A percentile compares a stretch with the other conserved stretches of the same genome.
These are phyloP conservation scores for Penicillium aurantiogriseum DNA, from an alignment of 2,329 filamentous ascomycete species.

Conservation along the genomic window DNA sequence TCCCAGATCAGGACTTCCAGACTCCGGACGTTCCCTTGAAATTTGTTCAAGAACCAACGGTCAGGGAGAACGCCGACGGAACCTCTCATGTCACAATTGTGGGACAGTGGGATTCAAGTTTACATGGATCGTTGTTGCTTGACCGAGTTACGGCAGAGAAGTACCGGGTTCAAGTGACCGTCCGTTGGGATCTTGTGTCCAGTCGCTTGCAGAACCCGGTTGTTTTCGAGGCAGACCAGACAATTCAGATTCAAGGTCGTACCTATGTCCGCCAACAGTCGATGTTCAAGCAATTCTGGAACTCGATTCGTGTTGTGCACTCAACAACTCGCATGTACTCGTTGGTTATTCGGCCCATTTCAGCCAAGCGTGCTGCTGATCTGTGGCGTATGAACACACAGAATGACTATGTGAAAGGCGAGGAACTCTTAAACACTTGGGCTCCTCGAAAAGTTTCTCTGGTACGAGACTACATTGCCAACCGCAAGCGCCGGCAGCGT, in stretches of 20 bases:
- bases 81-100: constrained; percentile 80
- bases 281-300: constrained; percentile 84
- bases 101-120: constrained; percentile 96
- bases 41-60: constrained; percentile 71
- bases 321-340: constrained; percentile 86
- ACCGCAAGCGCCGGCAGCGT: constrained; percentile 70
- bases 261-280: constrained; percentile 82
- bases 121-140: constrained; percentile 88
- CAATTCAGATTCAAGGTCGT: constrained; percentile 78
- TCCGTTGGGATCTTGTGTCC: constrained; percentile 83
- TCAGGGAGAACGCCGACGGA: constrained; percentile 84
- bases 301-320: constrained; percentile 78
- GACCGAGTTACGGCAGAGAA: constrained; percentile 91
- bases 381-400: constrained; percentile 95
- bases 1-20: constrained; percentile 71
- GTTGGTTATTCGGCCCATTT: constrained; percentile 78
- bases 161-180: constrained; percentile 81
- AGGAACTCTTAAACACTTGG: constrained; percentile 83
- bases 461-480: constrained; percentile 79
- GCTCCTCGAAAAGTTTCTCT: constrained; percentile 84
- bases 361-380: constrained; percentile 87
- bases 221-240: constrained; percentile 77
- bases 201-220: constrained; percentile 83
- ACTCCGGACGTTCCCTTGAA: constrained; percentile 75
- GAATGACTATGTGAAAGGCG: constrained; percentile 93